These are phyloP conservation scores for Biscogniauxia marginata DNA, from an alignment of 2,329 filamentous ascomycete genomes.

Conservation along the genomic window DNA sequence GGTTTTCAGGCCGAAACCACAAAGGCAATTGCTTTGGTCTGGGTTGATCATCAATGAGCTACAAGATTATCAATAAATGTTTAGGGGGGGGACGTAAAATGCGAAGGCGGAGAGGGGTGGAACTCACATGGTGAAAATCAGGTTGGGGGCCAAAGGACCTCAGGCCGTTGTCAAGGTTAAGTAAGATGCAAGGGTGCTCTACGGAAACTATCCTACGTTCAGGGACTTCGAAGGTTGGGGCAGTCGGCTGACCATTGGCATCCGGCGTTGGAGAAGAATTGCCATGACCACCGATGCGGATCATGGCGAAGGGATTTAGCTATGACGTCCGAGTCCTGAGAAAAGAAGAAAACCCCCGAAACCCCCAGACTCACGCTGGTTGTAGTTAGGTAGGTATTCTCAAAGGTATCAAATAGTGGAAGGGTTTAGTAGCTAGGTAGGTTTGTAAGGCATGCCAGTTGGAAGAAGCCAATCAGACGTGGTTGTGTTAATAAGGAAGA, in stretches of 20 bases:
- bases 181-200: conserved; percentile 44
- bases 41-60: conserved; percentile 27
- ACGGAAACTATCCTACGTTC: conserved; percentile 40
- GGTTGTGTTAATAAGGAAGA: neutral
- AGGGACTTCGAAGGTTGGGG: conserved; percentile 39
- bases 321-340: neutral
- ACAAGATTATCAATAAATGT: neutral
- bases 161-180: conserved; percentile 41
- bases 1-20: conserved; percentile 78
- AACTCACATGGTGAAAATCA: conserved; percentile 37
- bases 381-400: neutral
- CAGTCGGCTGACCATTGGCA: conserved; percentile 19
- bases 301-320: neutral
- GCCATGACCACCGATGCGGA: conserved; percentile 7
- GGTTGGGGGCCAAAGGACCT: conserved; percentile 40
- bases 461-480: neutral
- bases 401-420: neutral
- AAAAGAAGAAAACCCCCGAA: neutral
- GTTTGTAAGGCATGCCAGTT: neutral
- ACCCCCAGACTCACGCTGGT: no score
- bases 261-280: conserved; percentile 8
- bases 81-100: neutral
- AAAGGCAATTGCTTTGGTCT: conserved; percentile 58
- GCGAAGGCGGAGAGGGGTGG: neutral
- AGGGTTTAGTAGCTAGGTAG: neutral